Evolutionary conservation across 345 rosid species (phyloP).

Genomic region (Barbarea vulgaris): DNA sequence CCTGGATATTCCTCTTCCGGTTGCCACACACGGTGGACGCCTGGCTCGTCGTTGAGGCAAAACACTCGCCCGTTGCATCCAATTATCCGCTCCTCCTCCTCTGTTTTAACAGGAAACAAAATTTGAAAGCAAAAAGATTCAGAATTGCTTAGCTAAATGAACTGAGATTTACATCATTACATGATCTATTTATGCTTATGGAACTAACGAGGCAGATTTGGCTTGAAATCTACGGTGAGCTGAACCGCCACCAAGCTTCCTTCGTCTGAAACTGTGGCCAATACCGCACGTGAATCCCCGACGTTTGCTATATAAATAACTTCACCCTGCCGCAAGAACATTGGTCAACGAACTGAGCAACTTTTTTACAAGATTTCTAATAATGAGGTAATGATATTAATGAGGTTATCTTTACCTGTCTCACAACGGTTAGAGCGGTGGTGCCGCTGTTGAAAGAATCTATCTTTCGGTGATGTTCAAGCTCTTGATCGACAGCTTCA

Average conservation of each 20-base stretch:
- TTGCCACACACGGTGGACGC: slow-evolving; percentile 91
- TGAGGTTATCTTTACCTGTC: slow-evolving; percentile 56
- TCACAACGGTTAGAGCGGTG: slow-evolving; percentile 76
- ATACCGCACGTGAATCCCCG: slow-evolving; percentile 92
- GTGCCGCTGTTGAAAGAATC: slow-evolving; percentile 86
- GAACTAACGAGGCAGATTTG: slow-evolving; percentile 79
- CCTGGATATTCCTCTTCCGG: slow-evolving; percentile 80
- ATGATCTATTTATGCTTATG: not conserved
- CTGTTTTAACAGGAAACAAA: slow-evolving; percentile 43
- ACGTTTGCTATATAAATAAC: slow-evolving; percentile 68
- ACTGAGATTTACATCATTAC: not conserved
- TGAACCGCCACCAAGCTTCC: slow-evolving; percentile 73
- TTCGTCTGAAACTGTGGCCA: slow-evolving; percentile 76
- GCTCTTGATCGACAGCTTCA: slow-evolving; percentile 77
- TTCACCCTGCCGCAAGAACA: slow-evolving; percentile 58
- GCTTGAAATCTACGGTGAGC: slow-evolving; percentile 89
- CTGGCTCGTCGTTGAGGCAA: slow-evolving; percentile 81
- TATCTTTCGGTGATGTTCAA: slow-evolving; percentile 61
- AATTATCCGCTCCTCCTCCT: slow-evolving; percentile 78
- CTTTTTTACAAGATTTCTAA: not conserved
- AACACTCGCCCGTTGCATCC: slow-evolving; percentile 76
- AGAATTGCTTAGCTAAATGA: not conserved
- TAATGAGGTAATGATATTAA: not conserved
- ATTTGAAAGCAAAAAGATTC: not conserved
- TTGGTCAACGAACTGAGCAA: not conserved